A percentile compares a stretch with the other conserved stretches of the same genome.
Evolutionary conservation across 306 rosid species (phyloP).

Genomic region (Fagus sylvatica): DNA sequence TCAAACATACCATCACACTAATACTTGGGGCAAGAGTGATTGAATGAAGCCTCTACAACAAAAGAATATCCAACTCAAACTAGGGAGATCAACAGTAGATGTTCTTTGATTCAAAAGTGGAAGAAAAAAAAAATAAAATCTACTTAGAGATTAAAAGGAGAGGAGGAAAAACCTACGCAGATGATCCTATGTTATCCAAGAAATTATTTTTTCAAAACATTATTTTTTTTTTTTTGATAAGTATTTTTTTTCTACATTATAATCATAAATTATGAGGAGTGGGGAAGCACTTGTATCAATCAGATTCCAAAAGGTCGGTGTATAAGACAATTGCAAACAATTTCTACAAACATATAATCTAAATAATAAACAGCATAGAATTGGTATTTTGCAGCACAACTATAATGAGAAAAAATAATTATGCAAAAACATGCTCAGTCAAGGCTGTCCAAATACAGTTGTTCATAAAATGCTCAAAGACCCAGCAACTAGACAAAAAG

Average conservation of each 20-base stretch:
- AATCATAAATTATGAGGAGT: not conserved
- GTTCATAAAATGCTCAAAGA: not conserved
- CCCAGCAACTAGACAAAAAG: not conserved
- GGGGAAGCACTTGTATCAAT: not conserved
- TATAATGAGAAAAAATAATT: not conserved
- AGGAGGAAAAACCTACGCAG: too few relatives aligned
- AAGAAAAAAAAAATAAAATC: not conserved
- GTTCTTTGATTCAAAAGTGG: not conserved
- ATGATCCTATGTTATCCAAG: not conserved
- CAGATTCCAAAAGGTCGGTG: not conserved
- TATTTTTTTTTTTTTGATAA: too few relatives aligned
- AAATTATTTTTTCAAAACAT: not conserved
- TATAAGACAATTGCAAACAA: not conserved
- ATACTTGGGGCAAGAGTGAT: not conserved
- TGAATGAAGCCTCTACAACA: not conserved
- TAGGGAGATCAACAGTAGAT: not conserved
- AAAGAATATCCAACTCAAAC: not conserved
- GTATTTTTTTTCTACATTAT: not conserved
- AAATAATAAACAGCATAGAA: not conserved
- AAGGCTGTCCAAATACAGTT: not conserved
- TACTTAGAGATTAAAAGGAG: not conserved
- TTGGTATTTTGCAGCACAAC: not conserved
- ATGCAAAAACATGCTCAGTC: not conserved
- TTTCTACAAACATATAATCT: not conserved
- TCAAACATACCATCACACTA: too few relatives aligned